Conservation (phyloP, 768 basidiomycete species). For the Kwoniella pini region DNA sequence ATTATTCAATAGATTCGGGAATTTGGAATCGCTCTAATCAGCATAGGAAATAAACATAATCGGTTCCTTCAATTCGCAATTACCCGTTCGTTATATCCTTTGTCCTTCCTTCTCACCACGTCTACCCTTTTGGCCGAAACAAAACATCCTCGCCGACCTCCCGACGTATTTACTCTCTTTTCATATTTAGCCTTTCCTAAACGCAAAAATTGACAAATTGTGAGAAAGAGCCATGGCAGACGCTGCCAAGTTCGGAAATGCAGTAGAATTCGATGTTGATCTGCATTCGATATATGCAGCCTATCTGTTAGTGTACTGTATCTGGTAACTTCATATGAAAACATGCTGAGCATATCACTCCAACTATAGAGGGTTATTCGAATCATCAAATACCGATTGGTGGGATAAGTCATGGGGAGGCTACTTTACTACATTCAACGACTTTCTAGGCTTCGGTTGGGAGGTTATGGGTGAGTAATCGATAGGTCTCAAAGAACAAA, state of each 20-base stretch:
- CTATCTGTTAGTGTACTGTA: constrained; percentile 44
- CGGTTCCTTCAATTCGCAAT: too few relatives aligned
- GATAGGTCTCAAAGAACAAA: not conserved
- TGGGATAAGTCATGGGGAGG: constrained; percentile 52
- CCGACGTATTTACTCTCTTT: too few relatives aligned
- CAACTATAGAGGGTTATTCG: constrained; percentile 30
- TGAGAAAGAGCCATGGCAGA: constrained; percentile 32
- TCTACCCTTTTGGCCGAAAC: not conserved
- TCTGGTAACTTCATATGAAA: not conserved
- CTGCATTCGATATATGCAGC: constrained; percentile 53
- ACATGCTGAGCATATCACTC: not conserved
- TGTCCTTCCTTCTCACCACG: constrained; percentile 7
- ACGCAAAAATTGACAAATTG: too few relatives aligned
- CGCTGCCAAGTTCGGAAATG: constrained; percentile 45
- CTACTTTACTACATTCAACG: constrained; percentile 51
- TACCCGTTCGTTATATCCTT: not conserved
- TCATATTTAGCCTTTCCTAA: too few relatives aligned
- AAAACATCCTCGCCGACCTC: too few relatives aligned
- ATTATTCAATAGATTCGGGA: too few relatives aligned
- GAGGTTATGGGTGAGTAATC: constrained; percentile 47
- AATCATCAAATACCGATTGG: constrained; percentile 38
- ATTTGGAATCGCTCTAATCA: too few relatives aligned
- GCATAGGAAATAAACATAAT: too few relatives aligned
- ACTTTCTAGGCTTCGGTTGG: constrained; percentile 53
- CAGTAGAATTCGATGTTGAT: constrained; percentile 48